A percentile compares a stretch with the other conserved stretches of the same genome.
Conservation (phyloP, 441 rosid genomes). For the Pelargonium citronellum region DNA sequence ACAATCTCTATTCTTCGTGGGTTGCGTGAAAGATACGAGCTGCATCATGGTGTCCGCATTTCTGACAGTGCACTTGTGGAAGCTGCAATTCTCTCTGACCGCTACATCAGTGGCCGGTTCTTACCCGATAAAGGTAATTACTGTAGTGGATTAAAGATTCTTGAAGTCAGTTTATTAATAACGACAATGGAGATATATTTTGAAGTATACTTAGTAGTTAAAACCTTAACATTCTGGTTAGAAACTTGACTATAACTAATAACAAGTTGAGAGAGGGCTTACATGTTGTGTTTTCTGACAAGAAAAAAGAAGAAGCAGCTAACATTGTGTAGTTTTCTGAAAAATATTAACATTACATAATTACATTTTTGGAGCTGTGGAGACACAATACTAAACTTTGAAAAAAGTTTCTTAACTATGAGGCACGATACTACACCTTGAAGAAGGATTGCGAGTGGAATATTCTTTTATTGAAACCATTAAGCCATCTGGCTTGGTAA, state of each 20-base stretch:
- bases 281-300: too few relatives aligned
- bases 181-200: too few relatives aligned
- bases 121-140: conserved; percentile 10
- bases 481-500: background rate
- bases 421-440: too few relatives aligned
- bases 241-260: too few relatives aligned
- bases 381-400: background rate
- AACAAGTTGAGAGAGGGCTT: too few relatives aligned
- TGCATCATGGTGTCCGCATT: conserved; percentile 76
- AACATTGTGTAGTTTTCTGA: background rate
- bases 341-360: background rate
- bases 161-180: background rate
- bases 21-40: conserved; percentile 79
- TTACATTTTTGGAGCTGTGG: background rate
- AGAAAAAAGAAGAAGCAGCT: too few relatives aligned
- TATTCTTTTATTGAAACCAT: background rate
- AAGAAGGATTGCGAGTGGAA: too few relatives aligned
- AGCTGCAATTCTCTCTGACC: conserved; percentile 77
- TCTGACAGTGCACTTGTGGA: conserved; percentile 68
- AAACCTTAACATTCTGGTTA: too few relatives aligned
- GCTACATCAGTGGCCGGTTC: conserved; percentile 63
- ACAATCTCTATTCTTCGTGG: conserved; percentile 76
- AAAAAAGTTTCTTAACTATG: too few relatives aligned
- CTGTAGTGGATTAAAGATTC: background rate
- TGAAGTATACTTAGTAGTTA: too few relatives aligned